Conservation (phyloP, 768 basidiomycete genomes). For the Asterophora lycoperdoides region DNA sequence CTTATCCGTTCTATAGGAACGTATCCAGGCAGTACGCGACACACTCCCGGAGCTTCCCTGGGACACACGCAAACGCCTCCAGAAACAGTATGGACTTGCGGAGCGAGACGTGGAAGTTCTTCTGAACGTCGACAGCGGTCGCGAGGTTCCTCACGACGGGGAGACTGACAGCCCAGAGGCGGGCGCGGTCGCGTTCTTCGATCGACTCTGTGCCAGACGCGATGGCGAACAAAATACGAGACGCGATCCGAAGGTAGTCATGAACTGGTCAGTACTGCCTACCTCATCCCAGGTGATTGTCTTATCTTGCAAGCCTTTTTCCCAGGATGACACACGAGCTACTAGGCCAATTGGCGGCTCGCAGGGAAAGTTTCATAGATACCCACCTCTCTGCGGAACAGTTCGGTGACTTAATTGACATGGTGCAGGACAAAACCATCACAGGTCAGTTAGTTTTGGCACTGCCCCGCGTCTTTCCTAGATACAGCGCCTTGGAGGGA, state of each 20-base stretch:
- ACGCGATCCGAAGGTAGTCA: constrained; percentile 63
- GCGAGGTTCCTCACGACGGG: constrained; percentile 62
- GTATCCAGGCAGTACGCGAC: constrained; percentile 47
- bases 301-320: constrained; percentile 7
- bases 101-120: constrained; percentile 72
- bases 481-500: not conserved
- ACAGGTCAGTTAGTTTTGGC: constrained; percentile 49
- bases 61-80: constrained; percentile 54
- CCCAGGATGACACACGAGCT: constrained; percentile 86
- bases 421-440: constrained; percentile 60
- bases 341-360: constrained; percentile 66
- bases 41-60: constrained; percentile 77
- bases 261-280: constrained; percentile 69
- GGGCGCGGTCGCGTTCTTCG: constrained; percentile 78
- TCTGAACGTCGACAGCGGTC: constrained; percentile 63
- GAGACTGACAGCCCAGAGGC: constrained; percentile 22
- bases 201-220: constrained; percentile 48
- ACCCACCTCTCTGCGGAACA: constrained; percentile 59
- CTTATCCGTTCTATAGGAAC: constrained; percentile 41
- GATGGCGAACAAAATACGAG: constrained; percentile 14
- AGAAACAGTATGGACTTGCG: constrained; percentile 42
- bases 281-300: not conserved
- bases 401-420: constrained; percentile 73
- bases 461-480: not conserved
- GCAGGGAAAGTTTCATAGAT: constrained; percentile 48